These are phyloP conservation scores for Dendrostoma leiphaemia DNA, from an alignment of 2,329 filamentous ascomycete species.

Conservation along the genomic window DNA sequence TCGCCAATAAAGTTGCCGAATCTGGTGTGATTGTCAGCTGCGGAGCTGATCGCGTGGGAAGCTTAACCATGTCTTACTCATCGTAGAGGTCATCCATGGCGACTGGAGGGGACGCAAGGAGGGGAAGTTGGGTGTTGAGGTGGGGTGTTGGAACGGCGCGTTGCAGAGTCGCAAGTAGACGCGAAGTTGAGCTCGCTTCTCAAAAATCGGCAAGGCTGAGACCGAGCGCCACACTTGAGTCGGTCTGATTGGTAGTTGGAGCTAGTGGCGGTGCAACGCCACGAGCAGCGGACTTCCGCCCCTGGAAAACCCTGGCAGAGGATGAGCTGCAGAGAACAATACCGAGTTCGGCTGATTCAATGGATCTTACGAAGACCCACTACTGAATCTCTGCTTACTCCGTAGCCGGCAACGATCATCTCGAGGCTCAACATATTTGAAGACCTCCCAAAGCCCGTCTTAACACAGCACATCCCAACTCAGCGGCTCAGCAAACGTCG, in stretches of 20 bases:
- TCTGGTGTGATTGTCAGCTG: constrained; percentile 44
- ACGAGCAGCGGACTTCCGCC: constrained; percentile 1
- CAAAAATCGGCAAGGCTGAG: constrained; percentile 20
- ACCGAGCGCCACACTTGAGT: constrained; percentile 1
- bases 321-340: neutral
- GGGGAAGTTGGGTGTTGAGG: neutral
- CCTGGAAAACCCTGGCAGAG: neutral
- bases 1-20: constrained; percentile 99
- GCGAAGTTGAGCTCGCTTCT: constrained; percentile 7
- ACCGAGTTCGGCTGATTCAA: constrained; percentile 15
- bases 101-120: constrained; percentile 10
- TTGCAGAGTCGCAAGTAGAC: neutral
- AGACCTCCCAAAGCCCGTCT: neutral
- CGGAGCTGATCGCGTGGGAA: neutral
- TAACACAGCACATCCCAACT: neutral
- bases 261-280: neutral
- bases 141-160: neutral
- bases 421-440: neutral
- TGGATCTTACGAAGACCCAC: constrained; percentile 3
- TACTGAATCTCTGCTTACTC: constrained; percentile 2
- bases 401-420: neutral
- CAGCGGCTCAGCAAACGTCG: too few species aligned
- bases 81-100: constrained; percentile 92
- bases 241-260: constrained; percentile 1
- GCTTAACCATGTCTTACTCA: constrained; percentile 57